Evolutionary conservation across 2,329 filamentous ascomycete species (phyloP), one percentile per base, ranked within the genome.

Genomic region (Coniella lustricola): DNA sequence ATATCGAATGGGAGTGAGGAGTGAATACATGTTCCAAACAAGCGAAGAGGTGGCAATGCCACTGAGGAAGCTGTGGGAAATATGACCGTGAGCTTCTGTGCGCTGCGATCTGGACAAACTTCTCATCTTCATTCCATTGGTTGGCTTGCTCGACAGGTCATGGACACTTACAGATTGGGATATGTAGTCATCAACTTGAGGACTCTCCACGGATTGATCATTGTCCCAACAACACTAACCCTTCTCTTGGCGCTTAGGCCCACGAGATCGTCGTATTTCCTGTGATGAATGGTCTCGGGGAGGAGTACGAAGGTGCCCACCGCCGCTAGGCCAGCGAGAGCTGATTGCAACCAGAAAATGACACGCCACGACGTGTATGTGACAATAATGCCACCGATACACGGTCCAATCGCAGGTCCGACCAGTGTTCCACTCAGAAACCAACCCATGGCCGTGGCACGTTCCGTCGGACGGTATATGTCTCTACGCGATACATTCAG

Each of bases 11-110:
- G 79, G 79, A 0, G 81, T 85, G 7, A 85, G 70, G 1, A 86
- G 72, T 3, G 73, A 75, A 63, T 87, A 87, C 67, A 85, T 84
- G 62, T 86, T 87, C 80, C 81, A 87, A 13, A 87, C 76, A 0
- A 87, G 69, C 16, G 74, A 70, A 2, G 74, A 77, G 12, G 75
- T 75, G 1, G 80, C 79, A 2, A 84, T 58, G 1, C 75, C 78
- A 17, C 72, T 71, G 53, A 79, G 67, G 35, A 83, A 67, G 1
- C 50, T 52, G 21, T 16, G 33, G 25, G 10, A 18, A n/a, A 29
- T 13, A 12, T 4, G 16, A n/a, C 49, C 13, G n/a, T 37, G 7
- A 45, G 17, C 9, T 17, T 22, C 13, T 17, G 5, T 13, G 12
- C 14, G 18, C n/a, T n/a, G n/a, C n/a, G n/a, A n/a, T n/a, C n/a